phyloP scores from a whole-genome alignment of 2,329 filamentous ascomycete species.

The Aureobasidium musti region DNA sequence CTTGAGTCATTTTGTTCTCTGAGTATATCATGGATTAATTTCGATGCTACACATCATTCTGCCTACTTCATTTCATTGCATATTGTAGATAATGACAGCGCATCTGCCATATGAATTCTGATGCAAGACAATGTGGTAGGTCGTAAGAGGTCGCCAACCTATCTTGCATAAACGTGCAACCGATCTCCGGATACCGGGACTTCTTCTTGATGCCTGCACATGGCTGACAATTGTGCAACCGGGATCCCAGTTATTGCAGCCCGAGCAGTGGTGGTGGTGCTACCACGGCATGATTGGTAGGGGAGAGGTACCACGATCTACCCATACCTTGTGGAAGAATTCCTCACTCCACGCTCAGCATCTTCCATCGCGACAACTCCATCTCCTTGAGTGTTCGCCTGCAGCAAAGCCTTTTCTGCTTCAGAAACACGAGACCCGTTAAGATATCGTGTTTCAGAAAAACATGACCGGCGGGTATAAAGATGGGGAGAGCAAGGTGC shows the following conservation, averaged over 20 bases:
- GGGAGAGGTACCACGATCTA: not conserved
- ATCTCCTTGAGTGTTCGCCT: no score
- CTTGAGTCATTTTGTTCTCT: not conserved
- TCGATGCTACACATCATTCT: no score
- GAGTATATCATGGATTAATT: not conserved
- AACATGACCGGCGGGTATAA: not conserved
- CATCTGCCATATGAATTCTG: not conserved
- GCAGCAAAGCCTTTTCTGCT: not conserved
- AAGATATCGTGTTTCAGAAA: slow-evolving; percentile 11
- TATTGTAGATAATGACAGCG: not conserved
- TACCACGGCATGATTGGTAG: not conserved
- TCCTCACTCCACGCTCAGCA: not conserved
- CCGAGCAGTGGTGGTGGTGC: not conserved
- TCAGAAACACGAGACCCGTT: not conserved
- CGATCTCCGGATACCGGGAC: not conserved
- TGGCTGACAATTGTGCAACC: slow-evolving; percentile 19
- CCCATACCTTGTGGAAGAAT: not conserved
- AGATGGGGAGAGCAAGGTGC: slow-evolving; percentile 9
- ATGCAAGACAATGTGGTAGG: slow-evolving; percentile 1
- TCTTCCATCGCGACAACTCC: not conserved
- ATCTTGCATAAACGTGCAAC: not conserved
- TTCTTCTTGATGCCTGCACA: not conserved
- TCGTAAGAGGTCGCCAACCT: not conserved
- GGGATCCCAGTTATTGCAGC: not conserved
- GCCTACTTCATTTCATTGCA: no score